Percentiles rank a stretch among this genome's conserved stretches.
phyloP scores from a whole-genome alignment of 257 asterid genomes.

The Fraxinus americana region DNA sequence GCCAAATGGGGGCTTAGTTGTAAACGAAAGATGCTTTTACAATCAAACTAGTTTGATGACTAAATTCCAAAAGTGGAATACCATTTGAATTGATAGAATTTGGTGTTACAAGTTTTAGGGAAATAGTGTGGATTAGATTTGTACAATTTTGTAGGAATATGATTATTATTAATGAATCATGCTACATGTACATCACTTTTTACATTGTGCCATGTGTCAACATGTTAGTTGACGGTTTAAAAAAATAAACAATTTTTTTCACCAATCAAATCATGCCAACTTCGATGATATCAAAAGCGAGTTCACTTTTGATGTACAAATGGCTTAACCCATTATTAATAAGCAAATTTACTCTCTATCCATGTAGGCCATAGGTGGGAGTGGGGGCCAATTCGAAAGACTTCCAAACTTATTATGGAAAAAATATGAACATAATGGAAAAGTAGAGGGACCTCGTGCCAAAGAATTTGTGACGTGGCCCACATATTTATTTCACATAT shows the following conservation, averaged over 20 bases:
- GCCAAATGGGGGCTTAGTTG: not conserved
- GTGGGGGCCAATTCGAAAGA: not conserved
- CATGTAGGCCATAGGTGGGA: no score
- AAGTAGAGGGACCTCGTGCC: conserved; percentile 25
- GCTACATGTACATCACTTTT: no score
- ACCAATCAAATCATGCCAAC: no score
- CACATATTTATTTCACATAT: no score
- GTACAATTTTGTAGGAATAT: conserved; percentile 14
- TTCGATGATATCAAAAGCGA: no score
- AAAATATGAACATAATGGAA: conserved; percentile 9
- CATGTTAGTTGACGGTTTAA: no score
- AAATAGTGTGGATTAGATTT: conserved; percentile 33
- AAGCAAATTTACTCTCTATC: conserved; percentile 29
- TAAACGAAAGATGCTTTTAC: conserved; percentile 24
- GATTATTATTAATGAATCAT: conserved; percentile 26
- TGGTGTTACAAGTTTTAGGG: conserved; percentile 33
- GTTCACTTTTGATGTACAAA: no score
- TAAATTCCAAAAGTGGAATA: conserved; percentile 34
- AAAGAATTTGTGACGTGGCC: not conserved
- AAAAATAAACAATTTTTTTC: no score
- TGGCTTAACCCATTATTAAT: conserved; percentile 3
- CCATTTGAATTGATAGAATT: conserved; percentile 23
- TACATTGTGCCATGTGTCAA: no score
- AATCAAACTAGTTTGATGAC: conserved; percentile 25
- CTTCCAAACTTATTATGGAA: not conserved